Evolutionary conservation across 208 protist species (phyloP), one percentile per base, ranked within the genome.

Genomic region (Crithidia fasciculata): DNA sequence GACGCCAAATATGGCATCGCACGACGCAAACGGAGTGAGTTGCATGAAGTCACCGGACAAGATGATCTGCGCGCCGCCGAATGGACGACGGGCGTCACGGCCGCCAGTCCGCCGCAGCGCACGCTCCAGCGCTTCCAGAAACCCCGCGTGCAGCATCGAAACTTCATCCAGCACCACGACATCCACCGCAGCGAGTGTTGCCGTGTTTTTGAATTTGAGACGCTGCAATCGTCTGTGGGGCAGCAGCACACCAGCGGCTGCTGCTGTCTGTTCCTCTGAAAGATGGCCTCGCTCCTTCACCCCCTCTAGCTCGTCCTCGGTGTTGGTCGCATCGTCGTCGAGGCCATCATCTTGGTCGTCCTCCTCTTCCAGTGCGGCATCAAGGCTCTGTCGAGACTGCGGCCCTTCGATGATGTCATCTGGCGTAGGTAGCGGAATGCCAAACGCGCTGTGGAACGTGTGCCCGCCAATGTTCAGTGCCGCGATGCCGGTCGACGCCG

Each of bases 1-100:
- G 5, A 39, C 7, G 4, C 54, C 39, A 4, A 53, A 16, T 0
- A 41, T 8, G 9, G 19, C 2, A 18, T 43, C 40, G 7, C 8
- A 8, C 15, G 52, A 37, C 0, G 52, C 71, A 12, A 97, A 87
- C 2, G 93, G 93, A 3, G 91, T 88, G 37, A 98, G 81, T 81
- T 98, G 94, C 19, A 98, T 84, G 72, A 98, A 98, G 70, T 98
- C 96, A n/a, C 96, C 96, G 7, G 86, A 95, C 19, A 98, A 76
- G 36, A 98, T 83, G 13, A 98, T 47, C 82, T 98, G 96, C 53
- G 97, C 90, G 8, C 95, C 96, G 37, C 96, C 96, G 75, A 98
- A 98, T 6, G 95, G 87, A 28, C 59, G 75, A 8, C 60, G 50
- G 4, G 16, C 18, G 50, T 67, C 54, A 36, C 53, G 80, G 65